Evolutionary conservation across 2,329 filamentous ascomycete genomes (phyloP), one percentile per base, ranked within the genome.

Genomic region (Fusarium agapanthi): DNA sequence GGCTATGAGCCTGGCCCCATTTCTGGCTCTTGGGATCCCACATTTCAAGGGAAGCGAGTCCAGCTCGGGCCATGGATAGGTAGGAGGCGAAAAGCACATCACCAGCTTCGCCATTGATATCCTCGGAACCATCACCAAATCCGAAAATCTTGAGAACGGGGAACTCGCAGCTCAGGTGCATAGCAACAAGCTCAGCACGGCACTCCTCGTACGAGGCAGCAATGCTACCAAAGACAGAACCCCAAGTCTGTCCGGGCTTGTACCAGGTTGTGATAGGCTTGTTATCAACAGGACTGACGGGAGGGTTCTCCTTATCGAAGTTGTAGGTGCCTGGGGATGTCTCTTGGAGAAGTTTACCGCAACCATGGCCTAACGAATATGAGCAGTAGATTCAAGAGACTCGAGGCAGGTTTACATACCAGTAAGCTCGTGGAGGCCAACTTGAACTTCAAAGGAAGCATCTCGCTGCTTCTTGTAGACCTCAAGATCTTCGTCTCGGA

Each of bases 231-330:
- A 98, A 98, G 0, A 97, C 94, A 10, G 92, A 94, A 62, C 94
- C 93, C 95, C 95, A 98, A 0, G 95, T 98, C 82, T 98, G 94
- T 6, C 95, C 95, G 6, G 94, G 94, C 83, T 96, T 97, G 85
- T 98, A 98, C 91, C 93, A 98, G 3, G 92, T 94, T 5, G 88
- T 89, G 53, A 98, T 87, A 3, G 80, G 93, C 81, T 95, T 92
- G 68, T 89, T 87, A 10, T 90, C 93, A 44, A 98, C 82, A 2
- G 95, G 95, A 77, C 90, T 97, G 57, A 94, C 84, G 2, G 95
- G 95, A 13, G 93, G 95, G 79, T 94, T 93, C 69, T 90, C 85
- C 65, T 90, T 85, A 79, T 98, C 93, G 79, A 98, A 98, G 85
- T 98, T 98, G 86, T 89, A 98, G 47, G 89, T 86, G 16, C 94